Evolutionary conservation across 2,329 filamentous ascomycete genomes (phyloP), one percentile per base, ranked within the genome.

Genomic region (Colletotrichum filicis): DNA sequence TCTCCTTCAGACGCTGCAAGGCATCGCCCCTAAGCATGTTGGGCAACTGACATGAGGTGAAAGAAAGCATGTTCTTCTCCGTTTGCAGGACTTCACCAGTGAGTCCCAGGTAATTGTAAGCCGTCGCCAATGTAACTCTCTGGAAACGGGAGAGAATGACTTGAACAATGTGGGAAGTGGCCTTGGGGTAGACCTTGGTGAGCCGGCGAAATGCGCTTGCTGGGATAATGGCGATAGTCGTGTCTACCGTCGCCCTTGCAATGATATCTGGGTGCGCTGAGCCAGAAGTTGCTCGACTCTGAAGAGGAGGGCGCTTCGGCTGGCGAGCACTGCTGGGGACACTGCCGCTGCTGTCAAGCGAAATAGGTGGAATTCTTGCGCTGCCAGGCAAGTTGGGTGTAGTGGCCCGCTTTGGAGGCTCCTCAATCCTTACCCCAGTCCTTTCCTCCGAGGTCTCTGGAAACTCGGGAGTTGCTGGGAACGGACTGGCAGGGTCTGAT

Each of bases 261-360:
- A 99, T 95, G 74, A 99, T 97, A 79, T 99, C 97, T 12, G 97
- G 97, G 82, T 99, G 97, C 0, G 94, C 95, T 16, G 97, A 98
- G 75, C 92, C 93, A 12, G 90, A 89, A 37, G 85, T 82, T 19
- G 79, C 79, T 68, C 87, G 84, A 74, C 86, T 86, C 14, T 83
- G 82, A 56, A 83, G 77, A 5, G 75, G 71, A 2, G 87, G 87
- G 26, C 85, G 83, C 35, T 77, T 80, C 19, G 73, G 62, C 8
- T 78, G 42, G 9, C 65, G 71, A 35, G 49, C 57, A n/a, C 57
- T 49, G 4, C 42, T 32, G 26, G 68, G 71, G 28, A 42, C 57
- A n/a, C 57, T 49, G 5, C 42, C 42, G 24, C 63, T 42, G 16
- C 16, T 49, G 22, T 73, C 59, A 19, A 98, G 84, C 2, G 92